These are phyloP conservation scores for Phaeosphaeriaceae sp. DNA, from an alignment of 2,329 filamentous ascomycete species.

Conservation along the genomic window DNA sequence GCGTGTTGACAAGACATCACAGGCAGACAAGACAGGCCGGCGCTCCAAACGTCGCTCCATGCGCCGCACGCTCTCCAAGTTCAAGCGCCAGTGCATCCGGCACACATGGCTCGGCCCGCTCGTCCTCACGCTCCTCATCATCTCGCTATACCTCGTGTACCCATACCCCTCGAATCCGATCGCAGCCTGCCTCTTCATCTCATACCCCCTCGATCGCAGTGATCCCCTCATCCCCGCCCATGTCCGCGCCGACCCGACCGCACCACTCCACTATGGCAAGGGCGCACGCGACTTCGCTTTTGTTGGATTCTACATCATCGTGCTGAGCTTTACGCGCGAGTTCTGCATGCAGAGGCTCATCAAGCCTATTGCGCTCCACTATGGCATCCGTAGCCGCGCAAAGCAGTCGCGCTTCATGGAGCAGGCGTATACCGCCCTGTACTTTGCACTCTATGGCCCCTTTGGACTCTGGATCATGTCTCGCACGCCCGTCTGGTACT, in stretches of 20 bases:
- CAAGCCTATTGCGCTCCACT: slow-evolving; percentile 73
- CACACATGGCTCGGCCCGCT: slow-evolving; percentile 74
- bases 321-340: slow-evolving; percentile 91
- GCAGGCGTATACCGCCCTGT: slow-evolving; percentile 91
- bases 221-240: slow-evolving; percentile 33
- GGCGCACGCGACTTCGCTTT: slow-evolving; percentile 87
- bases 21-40: slow-evolving; percentile 34
- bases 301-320: slow-evolving; percentile 85
- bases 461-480: slow-evolving; percentile 91
- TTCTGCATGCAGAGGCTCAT: slow-evolving; percentile 94
- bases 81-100: slow-evolving; percentile 54
- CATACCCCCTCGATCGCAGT: slow-evolving; percentile 73
- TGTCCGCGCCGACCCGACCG: slow-evolving; percentile 48
- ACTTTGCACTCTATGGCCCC: slow-evolving; percentile 84
- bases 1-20: slow-evolving; percentile 10
- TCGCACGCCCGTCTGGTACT: slow-evolving; percentile 92
- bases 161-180: slow-evolving; percentile 81
- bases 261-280: slow-evolving; percentile 77
- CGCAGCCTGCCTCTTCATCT: slow-evolving; percentile 85
- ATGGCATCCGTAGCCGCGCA: slow-evolving; percentile 72
- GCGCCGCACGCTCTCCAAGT: slow-evolving; percentile 53
- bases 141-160: slow-evolving; percentile 74
- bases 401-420: slow-evolving; percentile 96
- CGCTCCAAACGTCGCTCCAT: slow-evolving; percentile 57
- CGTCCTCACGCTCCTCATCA: slow-evolving; percentile 68